phyloP scores from a whole-genome alignment of 495 filamentous ascomycete species.

The Penicillium canariense region DNA sequence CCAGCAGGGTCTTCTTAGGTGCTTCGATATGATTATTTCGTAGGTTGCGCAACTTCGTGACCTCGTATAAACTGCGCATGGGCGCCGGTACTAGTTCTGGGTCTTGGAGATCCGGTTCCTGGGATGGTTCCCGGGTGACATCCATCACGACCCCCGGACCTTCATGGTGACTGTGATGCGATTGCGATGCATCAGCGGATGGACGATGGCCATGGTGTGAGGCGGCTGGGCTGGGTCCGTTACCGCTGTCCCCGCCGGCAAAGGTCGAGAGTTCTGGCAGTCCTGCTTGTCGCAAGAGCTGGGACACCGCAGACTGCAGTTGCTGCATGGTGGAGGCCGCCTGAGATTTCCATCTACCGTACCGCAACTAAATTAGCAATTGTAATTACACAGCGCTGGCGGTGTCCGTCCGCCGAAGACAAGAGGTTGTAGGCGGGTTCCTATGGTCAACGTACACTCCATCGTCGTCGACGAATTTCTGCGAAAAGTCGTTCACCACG shows the following conservation, averaged over 20 bases:
- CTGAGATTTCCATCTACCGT: conserved; percentile 48
- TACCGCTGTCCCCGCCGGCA: conserved; percentile 28
- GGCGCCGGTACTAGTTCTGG: conserved; percentile 52
- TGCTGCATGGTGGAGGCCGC: conserved; percentile 41
- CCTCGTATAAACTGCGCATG: conserved; percentile 60
- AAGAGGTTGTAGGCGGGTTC: background rate
- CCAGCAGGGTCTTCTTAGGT: conserved; percentile 45
- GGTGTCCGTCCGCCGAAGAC: background rate
- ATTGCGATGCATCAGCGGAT: conserved; percentile 28
- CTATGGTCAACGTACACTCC: conserved; percentile 34
- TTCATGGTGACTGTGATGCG: conserved; percentile 26
- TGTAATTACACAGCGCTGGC: background rate
- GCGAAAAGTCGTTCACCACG: conserved; percentile 49
- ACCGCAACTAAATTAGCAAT: conserved; percentile 7
- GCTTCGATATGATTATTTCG: conserved; percentile 45
- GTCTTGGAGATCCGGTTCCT: conserved; percentile 49
- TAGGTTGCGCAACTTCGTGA: conserved; percentile 55
- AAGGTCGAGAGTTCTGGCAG: conserved; percentile 43
- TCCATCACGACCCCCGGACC: conserved; percentile 37
- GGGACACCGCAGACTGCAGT: conserved; percentile 44
- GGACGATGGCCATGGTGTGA: conserved; percentile 15
- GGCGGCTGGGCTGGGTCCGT: conserved; percentile 32
- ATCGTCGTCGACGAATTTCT: conserved; percentile 50
- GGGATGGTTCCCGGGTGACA: conserved; percentile 51
- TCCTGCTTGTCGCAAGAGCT: conserved; percentile 41